Percentiles rank a stretch among this genome's conserved stretches.
Evolutionary conservation across 148 eudicot genomes (phyloP).

Genomic region (Camellia japonica): DNA sequence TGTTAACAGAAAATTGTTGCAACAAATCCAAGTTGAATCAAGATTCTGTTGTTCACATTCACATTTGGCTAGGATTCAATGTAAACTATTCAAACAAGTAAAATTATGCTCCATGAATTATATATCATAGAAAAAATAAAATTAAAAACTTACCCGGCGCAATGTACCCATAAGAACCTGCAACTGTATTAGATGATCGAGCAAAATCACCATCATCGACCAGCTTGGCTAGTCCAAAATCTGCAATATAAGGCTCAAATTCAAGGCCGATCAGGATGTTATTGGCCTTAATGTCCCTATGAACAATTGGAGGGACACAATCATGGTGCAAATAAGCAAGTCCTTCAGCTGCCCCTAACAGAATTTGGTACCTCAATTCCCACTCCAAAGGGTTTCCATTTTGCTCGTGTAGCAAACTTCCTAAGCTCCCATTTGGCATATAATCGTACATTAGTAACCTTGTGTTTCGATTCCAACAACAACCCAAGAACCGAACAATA

Average conservation of each 20-base stretch:
- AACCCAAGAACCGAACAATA: slow-evolving; percentile 78
- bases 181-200: slow-evolving; percentile 46
- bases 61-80: background rate
- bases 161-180: slow-evolving; percentile 89
- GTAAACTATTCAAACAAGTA: background rate
- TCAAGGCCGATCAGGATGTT: slow-evolving; percentile 86
- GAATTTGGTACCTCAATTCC: slow-evolving; percentile 70
- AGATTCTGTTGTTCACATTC: background rate
- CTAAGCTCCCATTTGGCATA: slow-evolving; percentile 94
- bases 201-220: slow-evolving; percentile 52
- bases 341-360: slow-evolving; percentile 81
- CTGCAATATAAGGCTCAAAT: slow-evolving; percentile 91
- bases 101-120: no score
- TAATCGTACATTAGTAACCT: slow-evolving; percentile 87
- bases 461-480: slow-evolving; percentile 77
- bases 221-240: slow-evolving; percentile 85
- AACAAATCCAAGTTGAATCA: background rate
- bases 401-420: slow-evolving; percentile 72
- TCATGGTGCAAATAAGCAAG: slow-evolving; percentile 88
- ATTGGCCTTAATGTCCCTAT: slow-evolving; percentile 87
- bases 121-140: background rate
- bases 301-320: slow-evolving; percentile 85
- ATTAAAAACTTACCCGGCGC: slow-evolving; percentile 64
- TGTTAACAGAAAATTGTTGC: background rate
- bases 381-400: slow-evolving; percentile 72